Conservation (phyloP, 2,329 filamentous ascomycete species). For the Fusarium incarnatum region DNA sequence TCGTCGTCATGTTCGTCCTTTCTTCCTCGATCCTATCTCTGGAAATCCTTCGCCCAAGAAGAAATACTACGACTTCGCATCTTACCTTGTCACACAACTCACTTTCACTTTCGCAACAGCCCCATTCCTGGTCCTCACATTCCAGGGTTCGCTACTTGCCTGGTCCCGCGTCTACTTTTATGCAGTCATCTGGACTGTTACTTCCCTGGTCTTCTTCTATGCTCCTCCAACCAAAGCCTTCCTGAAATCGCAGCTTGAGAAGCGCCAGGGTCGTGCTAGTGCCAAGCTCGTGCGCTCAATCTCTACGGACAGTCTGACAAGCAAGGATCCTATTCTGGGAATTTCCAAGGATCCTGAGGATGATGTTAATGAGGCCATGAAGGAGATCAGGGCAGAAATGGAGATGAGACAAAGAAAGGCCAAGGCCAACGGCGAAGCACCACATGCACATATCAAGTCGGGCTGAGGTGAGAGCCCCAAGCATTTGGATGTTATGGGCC, state of each 20-base stretch:
- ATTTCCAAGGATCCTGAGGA: conserved; percentile 79
- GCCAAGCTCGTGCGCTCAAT: conserved; percentile 61
- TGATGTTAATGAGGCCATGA: conserved; percentile 82
- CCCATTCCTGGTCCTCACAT: conserved; percentile 85
- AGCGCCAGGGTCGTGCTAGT: conserved; percentile 62
- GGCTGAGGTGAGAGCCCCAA: conserved; percentile 1
- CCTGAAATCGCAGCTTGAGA: conserved; percentile 69
- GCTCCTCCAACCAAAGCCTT: conserved; percentile 74
- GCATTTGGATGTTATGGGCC: background rate
- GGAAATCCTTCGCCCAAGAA: conserved; percentile 77
- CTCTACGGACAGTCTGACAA: conserved; percentile 68
- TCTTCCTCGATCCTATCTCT: conserved; percentile 86
- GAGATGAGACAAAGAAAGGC: conserved; percentile 58
- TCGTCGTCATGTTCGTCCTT: conserved; percentile 88
- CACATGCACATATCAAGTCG: conserved; percentile 45
- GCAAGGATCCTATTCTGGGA: conserved; percentile 75
- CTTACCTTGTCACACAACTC: conserved; percentile 81
- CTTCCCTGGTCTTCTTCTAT: conserved; percentile 79
- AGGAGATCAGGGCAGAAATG: conserved; percentile 79
- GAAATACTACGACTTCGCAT: conserved; percentile 85
- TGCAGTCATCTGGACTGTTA: conserved; percentile 73
- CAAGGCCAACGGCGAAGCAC: conserved; percentile 71
- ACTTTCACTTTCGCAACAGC: conserved; percentile 84
- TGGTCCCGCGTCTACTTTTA: conserved; percentile 95
- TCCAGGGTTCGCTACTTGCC: conserved; percentile 75